Evolutionary conservation across 805 yeast species (phyloP), one percentile per base, ranked within the genome.

Genomic region (Saccharomycopsis fermentans): DNA sequence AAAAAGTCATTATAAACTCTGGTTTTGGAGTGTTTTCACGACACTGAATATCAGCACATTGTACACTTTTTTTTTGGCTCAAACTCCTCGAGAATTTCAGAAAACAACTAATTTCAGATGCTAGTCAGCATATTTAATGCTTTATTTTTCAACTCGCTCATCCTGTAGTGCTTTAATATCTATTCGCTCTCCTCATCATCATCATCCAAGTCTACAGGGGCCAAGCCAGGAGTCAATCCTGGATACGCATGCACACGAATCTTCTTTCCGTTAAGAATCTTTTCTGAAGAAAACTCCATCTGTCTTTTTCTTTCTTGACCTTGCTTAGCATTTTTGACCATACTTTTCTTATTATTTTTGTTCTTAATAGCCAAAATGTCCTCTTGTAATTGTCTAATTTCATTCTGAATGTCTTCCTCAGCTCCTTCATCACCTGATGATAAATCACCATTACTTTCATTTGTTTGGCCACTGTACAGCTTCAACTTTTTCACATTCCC

Each of bases 201-300:
- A 63, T 81, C 84, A 51, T 80, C 78, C 63, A 76, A 74, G 37
- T 83, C 91, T 26, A 87, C 90, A 35, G 94, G 94, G 1, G 94
- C 95, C 70, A 87, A 77, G 62, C 95, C 95, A 0, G 94, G 95
- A 0, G 95, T 87, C 58, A 87, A 74, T 29, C 94, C 92, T 47
- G 87, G 72, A 60, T 70, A 75, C 29, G 70, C 69, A 55, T 68
- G 67, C 57, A 65, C 70, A 32, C 57, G 63, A 57, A 63, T 59
- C 24, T 64, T 63, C 11, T 55, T 57, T n/a, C 58, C 61, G 56
- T 51, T 61, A 53, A 40, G 61, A 51, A 4, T 66, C 64, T 59
- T 67, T 70, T 50, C 64, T 65, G 58, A 68, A 74, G 70, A 67
- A 75, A 73, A 9, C 70, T 66, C 54, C 67, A 68, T 59, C 67